Percentiles rank a stretch among this genome's conserved stretches.
Conservation (phyloP, 768 basidiomycete genomes). For the Peribolospora baueri region DNA sequence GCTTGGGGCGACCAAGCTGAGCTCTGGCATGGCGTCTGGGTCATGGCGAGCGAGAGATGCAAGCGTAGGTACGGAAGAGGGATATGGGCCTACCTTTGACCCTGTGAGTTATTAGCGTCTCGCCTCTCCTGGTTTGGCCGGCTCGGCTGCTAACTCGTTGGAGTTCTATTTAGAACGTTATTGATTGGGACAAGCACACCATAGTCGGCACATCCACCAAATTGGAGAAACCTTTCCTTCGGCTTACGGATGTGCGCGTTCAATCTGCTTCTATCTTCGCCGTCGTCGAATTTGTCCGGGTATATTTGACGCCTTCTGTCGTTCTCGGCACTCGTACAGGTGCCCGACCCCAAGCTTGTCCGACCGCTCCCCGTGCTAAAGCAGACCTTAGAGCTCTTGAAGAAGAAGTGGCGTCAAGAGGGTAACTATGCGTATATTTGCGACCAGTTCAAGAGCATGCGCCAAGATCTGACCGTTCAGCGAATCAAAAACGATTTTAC, state of each 20-base stretch:
- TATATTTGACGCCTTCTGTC: neutral
- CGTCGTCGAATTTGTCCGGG: neutral
- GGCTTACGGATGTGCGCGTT: conserved; percentile 54
- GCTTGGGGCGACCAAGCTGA: neutral
- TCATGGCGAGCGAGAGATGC: neutral
- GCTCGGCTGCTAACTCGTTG: conserved; percentile 15
- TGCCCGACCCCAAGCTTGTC: conserved; percentile 82
- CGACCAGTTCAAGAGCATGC: conserved; percentile 89
- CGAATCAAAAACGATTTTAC: conserved; percentile 97
- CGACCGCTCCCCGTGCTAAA: conserved; percentile 64
- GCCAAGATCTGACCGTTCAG: conserved; percentile 95
- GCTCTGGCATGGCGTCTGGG: neutral
- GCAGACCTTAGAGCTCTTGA: conserved; percentile 63
- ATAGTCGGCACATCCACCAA: conserved; percentile 78
- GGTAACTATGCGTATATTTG: conserved; percentile 69
- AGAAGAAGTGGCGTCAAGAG: conserved; percentile 64
- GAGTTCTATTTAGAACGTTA: conserved; percentile 43
- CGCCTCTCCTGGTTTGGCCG: conserved; percentile 10
- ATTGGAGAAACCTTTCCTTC: conserved; percentile 85
- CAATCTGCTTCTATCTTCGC: neutral
- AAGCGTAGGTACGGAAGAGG: conserved; percentile 2
- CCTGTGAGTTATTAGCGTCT: conserved; percentile 25
- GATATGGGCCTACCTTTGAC: conserved; percentile 17
- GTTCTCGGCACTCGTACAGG: conserved; percentile 27
- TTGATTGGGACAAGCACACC: conserved; percentile 85